phyloP scores from a whole-genome alignment of 2,329 filamentous ascomycete genomes.

The Verticillium albo-atrum region DNA sequence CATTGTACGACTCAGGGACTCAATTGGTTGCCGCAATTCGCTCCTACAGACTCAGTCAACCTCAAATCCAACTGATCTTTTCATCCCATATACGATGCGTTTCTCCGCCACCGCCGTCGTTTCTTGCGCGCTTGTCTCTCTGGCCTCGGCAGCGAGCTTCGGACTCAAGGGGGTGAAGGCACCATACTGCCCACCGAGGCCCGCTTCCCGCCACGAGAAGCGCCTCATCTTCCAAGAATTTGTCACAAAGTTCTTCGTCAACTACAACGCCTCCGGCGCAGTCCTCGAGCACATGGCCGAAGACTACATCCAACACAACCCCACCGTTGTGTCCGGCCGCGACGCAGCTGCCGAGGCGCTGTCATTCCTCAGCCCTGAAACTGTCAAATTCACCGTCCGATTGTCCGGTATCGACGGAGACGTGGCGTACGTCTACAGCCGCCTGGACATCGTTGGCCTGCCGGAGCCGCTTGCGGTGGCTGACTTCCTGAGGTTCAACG shows the following conservation, averaged over 20 bases:
- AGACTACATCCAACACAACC: conserved; percentile 12
- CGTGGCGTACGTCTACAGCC: conserved; percentile 5
- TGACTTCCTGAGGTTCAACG: conserved; percentile 10
- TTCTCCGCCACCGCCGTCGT: no score
- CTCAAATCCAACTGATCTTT: no score
- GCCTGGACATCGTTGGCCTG: conserved; percentile 3
- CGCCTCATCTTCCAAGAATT: conserved; percentile 6
- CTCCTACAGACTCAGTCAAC: no score
- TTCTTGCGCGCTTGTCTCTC: no score
- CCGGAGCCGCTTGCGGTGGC: conserved; percentile 3
- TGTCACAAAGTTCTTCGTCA: conserved; percentile 3
- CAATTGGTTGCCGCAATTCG: no score
- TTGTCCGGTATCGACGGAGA: conserved; percentile 2
- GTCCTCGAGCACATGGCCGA: conserved; percentile 6
- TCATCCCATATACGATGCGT: no score
- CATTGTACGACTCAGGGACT: no score
- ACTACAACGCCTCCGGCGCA: conserved; percentile 5
- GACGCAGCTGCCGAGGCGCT: conserved; percentile 2
- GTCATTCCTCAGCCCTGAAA: not conserved
- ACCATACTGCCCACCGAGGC: no score
- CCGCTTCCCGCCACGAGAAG: no score
- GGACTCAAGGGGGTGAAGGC: no score
- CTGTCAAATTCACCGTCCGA: conserved; percentile 5
- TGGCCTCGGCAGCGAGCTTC: no score
- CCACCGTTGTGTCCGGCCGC: conserved; percentile 5